phyloP scores from a whole-genome alignment of 2,329 filamentous ascomycete genomes.

The Claviceps sp. region DNA sequence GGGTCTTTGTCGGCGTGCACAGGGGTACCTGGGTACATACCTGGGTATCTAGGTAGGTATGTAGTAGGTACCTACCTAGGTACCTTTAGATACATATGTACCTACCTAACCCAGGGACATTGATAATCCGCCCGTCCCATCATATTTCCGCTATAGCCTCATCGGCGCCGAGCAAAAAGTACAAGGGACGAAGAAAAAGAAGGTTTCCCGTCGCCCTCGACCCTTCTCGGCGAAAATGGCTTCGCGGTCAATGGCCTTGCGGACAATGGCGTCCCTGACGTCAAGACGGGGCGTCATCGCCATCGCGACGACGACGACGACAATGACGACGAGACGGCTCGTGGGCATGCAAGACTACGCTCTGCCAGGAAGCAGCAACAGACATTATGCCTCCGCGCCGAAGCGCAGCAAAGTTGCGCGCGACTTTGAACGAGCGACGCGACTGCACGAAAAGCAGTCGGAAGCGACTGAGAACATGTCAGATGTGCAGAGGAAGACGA shows the following conservation, averaged over 20 bases:
- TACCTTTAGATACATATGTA: too few species aligned
- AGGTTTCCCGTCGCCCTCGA: not conserved
- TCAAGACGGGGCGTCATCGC: constrained; percentile 9
- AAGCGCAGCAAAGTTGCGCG: constrained; percentile 14
- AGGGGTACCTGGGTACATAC: too few species aligned
- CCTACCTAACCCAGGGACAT: constrained; percentile 3
- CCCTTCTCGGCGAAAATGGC: too few species aligned
- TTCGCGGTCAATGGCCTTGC: too few species aligned
- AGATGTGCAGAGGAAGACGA: constrained; percentile 17
- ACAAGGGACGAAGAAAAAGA: not conserved
- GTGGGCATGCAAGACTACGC: constrained; percentile 4
- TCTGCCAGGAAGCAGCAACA: not conserved
- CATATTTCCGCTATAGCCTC: not conserved
- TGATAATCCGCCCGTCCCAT: constrained; percentile 2
- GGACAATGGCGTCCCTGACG: constrained; percentile 8
- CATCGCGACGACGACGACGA: constrained; percentile 6
- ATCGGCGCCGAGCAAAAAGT: not conserved
- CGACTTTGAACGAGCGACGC: constrained; percentile 16
- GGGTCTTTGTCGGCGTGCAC: too few species aligned
- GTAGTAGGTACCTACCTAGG: too few species aligned
- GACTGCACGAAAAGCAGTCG: constrained; percentile 12
- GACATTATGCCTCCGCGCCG: constrained; percentile 14
- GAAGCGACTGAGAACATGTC: constrained; percentile 18
- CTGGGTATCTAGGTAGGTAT: too few species aligned
- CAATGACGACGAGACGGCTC: constrained; percentile 3